Conservation (phyloP, 2,329 filamentous ascomycete species). For the Aspergillus hortae region DNA sequence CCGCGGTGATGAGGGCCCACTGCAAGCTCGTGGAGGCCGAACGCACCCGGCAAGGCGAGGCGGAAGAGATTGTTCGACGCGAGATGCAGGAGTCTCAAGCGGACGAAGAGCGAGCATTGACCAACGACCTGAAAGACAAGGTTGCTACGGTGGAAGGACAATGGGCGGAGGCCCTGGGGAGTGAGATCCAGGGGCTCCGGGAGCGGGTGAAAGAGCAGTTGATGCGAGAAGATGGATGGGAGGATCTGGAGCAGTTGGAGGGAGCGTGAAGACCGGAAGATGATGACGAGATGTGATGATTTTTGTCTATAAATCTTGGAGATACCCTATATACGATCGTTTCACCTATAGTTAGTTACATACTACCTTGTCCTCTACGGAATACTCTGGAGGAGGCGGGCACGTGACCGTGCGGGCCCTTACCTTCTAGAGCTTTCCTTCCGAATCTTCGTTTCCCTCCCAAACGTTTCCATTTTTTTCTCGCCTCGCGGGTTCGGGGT, state of each 20-base stretch:
- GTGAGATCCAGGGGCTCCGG: slow-evolving; percentile 69
- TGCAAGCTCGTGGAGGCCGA: slow-evolving; percentile 66
- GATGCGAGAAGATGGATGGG: slow-evolving; percentile 79
- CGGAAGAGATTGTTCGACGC: slow-evolving; percentile 39
- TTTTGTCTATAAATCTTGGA: too few relatives aligned
- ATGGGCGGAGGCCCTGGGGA: slow-evolving; percentile 84
- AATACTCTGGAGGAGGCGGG: neutral
- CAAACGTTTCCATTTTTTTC: neutral
- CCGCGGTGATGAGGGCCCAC: slow-evolving; percentile 68
- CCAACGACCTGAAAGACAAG: slow-evolving; percentile 87
- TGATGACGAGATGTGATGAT: slow-evolving; percentile 29
- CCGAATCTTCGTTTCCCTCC: slow-evolving; percentile 12
- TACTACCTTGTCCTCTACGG: neutral
- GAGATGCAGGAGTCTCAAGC: slow-evolving; percentile 57
- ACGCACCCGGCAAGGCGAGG: slow-evolving; percentile 46
- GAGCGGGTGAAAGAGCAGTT: slow-evolving; percentile 71
- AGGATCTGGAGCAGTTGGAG: slow-evolving; percentile 63
- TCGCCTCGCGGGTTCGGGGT: neutral
- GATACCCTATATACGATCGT: neutral
- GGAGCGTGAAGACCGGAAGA: slow-evolving; percentile 15
- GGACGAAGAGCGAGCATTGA: slow-evolving; percentile 69
- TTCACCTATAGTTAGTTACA: neutral
- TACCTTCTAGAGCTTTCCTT: slow-evolving; percentile 42
- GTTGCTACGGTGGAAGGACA: slow-evolving; percentile 86
- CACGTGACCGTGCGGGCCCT: slow-evolving; percentile 17